phyloP scores from a whole-genome alignment of 129 eudicot genomes.

The Saposhnikovia divaricata region DNA sequence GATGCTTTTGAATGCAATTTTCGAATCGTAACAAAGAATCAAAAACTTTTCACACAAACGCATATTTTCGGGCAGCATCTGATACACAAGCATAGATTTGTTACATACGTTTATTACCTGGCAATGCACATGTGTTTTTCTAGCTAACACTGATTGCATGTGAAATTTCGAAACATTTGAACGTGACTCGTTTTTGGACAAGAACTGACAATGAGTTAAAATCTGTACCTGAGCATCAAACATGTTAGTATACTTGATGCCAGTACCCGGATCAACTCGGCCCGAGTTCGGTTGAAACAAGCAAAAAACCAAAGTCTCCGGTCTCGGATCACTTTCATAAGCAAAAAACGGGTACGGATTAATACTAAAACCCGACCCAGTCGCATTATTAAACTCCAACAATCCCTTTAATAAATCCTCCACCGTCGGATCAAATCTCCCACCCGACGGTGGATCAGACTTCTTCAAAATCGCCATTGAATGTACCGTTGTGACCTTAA shows the following conservation, averaged over 20 bases:
- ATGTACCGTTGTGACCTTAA: constrained; percentile 78
- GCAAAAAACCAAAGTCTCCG: constrained; percentile 66
- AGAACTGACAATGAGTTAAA: not conserved
- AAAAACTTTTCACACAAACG: no score
- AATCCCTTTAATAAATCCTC: constrained; percentile 50
- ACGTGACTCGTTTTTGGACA: not conserved
- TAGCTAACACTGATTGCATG: not conserved
- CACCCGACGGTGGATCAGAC: constrained; percentile 83
- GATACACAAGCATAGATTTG: no score
- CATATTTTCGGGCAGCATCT: no score
- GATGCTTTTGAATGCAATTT: no score
- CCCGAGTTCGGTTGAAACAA: constrained; percentile 79
- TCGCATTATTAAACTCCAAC: constrained; percentile 48
- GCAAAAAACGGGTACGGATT: constrained; percentile 89
- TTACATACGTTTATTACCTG: no score
- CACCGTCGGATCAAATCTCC: constrained; percentile 42
- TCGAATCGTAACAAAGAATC: no score
- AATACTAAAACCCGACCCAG: constrained; percentile 59
- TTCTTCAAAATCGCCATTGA: constrained; percentile 60
- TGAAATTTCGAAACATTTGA: not conserved
- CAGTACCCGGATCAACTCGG: constrained; percentile 58
- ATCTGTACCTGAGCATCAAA: constrained; percentile 79
- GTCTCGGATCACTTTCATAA: constrained; percentile 68
- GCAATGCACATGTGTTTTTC: no score
- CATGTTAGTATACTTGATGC: constrained; percentile 76